Percentiles rank a stretch among this genome's conserved stretches.
phyloP scores from a whole-genome alignment of 768 basidiomycete genomes.

The Asterophora lycoperdoides region DNA sequence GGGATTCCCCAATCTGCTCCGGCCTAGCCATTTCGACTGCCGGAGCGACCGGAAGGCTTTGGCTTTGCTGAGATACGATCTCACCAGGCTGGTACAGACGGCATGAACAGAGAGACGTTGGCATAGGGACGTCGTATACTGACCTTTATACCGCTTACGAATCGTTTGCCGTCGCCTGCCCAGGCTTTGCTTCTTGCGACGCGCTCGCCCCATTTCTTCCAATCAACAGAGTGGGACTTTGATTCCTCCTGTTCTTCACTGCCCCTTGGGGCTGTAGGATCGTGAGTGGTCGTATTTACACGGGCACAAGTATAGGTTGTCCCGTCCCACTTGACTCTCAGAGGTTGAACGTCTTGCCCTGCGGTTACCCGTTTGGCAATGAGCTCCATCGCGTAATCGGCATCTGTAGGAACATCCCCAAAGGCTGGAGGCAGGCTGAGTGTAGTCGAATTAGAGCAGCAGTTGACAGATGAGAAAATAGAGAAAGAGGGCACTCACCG shows the following conservation, averaged over 20 bases:
- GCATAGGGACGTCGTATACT: neutral
- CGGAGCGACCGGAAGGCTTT: neutral
- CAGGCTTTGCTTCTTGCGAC: slow-evolving; percentile 43
- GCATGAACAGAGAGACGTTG: no score
- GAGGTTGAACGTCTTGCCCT: slow-evolving; percentile 45
- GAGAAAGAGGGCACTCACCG: slow-evolving; percentile 40
- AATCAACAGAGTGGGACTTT: slow-evolving; percentile 29
- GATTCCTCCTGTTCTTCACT: neutral
- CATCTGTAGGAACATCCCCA: slow-evolving; percentile 56
- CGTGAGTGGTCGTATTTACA: neutral
- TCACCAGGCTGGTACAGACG: neutral
- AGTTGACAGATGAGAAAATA: neutral
- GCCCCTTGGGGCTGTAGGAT: neutral
- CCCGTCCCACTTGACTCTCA: slow-evolving; percentile 17
- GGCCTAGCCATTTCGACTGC: neutral
- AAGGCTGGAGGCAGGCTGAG: slow-evolving; percentile 45
- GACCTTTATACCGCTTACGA: slow-evolving; percentile 34
- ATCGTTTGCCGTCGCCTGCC: slow-evolving; percentile 36
- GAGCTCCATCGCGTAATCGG: slow-evolving; percentile 67
- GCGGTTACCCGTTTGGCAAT: slow-evolving; percentile 56
- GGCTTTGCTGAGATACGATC: neutral
- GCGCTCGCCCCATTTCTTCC: slow-evolving; percentile 55
- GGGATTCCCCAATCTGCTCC: neutral
- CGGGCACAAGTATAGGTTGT: neutral
- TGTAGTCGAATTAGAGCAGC: slow-evolving; percentile 4